Percentiles rank a stretch among this genome's conserved stretches.
Evolutionary conservation across 164 flowering plant species (phyloP).

Genomic region (Magnolia sinica): DNA sequence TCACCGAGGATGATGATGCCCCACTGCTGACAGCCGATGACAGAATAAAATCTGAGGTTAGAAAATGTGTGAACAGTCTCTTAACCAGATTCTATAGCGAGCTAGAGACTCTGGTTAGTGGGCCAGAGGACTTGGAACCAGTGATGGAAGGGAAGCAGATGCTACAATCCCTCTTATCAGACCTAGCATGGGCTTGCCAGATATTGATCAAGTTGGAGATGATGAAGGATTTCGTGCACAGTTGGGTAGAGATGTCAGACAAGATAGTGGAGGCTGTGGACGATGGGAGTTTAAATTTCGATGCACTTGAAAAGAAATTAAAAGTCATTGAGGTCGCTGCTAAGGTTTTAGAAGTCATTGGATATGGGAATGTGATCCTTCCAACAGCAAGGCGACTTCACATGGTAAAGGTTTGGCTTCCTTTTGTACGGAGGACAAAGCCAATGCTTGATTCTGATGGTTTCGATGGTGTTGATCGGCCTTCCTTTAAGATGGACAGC

Average conservation of each 20-base stretch:
- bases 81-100: conserved; percentile 41
- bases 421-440: conserved; percentile 61
- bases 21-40: conserved; percentile 59
- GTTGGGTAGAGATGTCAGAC: conserved; percentile 69
- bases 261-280: conserved; percentile 41
- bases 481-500: conserved; percentile 39
- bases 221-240: conserved; percentile 60
- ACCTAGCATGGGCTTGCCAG: conserved; percentile 78
- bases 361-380: conserved; percentile 65
- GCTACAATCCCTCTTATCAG: conserved; percentile 47
- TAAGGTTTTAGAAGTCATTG: conserved; percentile 79
- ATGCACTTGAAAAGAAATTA: conserved; percentile 34
- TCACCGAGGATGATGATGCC: conserved; percentile 92
- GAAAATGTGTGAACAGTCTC: conserved; percentile 39
- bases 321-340: conserved; percentile 64
- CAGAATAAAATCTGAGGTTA: conserved; percentile 56
- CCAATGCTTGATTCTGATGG: conserved; percentile 43
- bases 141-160: conserved; percentile 23
- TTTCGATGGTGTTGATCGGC: conserved; percentile 32
- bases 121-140: conserved; percentile 19
- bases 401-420: conserved; percentile 79
- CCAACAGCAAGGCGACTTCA: conserved; percentile 62
- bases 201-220: conserved; percentile 63
- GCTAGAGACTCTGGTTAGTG: conserved; percentile 34
- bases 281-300: conserved; percentile 21